Evolutionary conservation across 176 grass and related monocot species (phyloP), one percentile per base, ranked within the genome.

Genomic region (Bothriochloa decipiens): DNA sequence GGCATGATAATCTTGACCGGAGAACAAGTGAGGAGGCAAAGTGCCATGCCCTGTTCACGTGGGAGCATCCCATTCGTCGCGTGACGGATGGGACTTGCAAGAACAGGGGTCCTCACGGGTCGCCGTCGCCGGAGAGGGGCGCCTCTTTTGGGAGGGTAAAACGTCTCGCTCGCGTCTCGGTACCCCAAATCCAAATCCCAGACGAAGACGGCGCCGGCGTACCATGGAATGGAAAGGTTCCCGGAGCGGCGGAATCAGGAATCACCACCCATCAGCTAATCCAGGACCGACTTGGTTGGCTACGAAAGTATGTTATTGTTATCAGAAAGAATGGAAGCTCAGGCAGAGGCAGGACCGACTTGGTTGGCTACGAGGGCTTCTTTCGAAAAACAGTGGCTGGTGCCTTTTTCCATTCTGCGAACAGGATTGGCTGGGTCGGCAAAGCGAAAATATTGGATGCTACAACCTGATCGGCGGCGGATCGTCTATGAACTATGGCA

Each of bases 1-100:
- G 68, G 84, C 88, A 32, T 87, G 80, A 82, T 35, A 90, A 90
- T 90, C 68, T 87, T 90, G 88, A 90, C 88, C 14, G 28, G 74
- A 80, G 82, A 77, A 82, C 83, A 83, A 23, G 13, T 47, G 40
- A 42, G 39, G 63, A 43, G 28, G 70, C 70, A 45, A 74, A 29
- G 60, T 36, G 20, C 83, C 79, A 82, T 26, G 29, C 47, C 67
- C 67, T 68, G 39, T 87, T 87, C 80, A 87, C 88, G 84, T 90
- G 84, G 78, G 84, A 76, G 84, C 47, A 86, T 83, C 68, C 84
- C 88, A 83, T 90, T 90, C 80, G 58, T 66, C 82, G 37, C 49
- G 70, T 75, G 79, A 45, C 63, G 43, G 84, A 86, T 83, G 58
- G 67, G 74, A 78, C 66, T 68, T 33, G 73, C 26, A 26, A 57